These are phyloP conservation scores for Lomentospora prolificans DNA, from an alignment of 2,329 filamentous ascomycete species.

Conservation along the genomic window DNA sequence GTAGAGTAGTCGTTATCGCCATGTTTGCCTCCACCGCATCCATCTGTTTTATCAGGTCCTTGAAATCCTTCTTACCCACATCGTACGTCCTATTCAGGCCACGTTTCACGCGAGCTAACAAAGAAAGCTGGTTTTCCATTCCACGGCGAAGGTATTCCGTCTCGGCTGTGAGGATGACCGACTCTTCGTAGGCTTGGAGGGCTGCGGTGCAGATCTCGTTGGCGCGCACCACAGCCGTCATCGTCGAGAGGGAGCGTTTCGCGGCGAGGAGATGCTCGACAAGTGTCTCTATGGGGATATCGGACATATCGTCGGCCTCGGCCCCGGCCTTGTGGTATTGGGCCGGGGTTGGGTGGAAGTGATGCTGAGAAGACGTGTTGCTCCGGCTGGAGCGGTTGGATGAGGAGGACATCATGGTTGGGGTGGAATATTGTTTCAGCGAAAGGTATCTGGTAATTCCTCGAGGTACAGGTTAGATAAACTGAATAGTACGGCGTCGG, in stretches of 20 bases:
- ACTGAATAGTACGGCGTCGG: not conserved
- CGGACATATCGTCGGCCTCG: not conserved
- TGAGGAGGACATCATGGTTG: not conserved
- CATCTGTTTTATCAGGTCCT: constrained; percentile 50
- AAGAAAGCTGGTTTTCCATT: constrained; percentile 44
- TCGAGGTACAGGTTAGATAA: too few relatives aligned
- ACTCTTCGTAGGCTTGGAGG: constrained; percentile 66
- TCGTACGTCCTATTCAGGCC: constrained; percentile 47
- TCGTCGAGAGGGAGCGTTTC: constrained; percentile 78
- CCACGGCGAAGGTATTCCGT: constrained; percentile 57
- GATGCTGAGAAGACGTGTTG: not conserved
- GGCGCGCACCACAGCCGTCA: constrained; percentile 72
- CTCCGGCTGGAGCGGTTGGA: constrained; percentile 7
- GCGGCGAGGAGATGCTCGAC: constrained; percentile 77
- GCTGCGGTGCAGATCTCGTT: constrained; percentile 76
- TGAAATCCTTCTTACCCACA: constrained; percentile 49
- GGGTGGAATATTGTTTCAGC: too few relatives aligned
- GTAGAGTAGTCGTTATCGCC: constrained; percentile 53
- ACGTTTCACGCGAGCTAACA: constrained; percentile 41
- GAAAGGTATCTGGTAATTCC: not conserved
- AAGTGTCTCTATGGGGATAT: constrained; percentile 48
- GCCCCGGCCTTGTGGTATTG: not conserved
- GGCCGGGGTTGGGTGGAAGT: not conserved
- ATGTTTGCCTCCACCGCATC: constrained; percentile 58
- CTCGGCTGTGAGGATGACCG: constrained; percentile 61